Evolutionary conservation across 768 basidiomycete species (phyloP).

Genomic region (Xerocomellus dryophilus): DNA sequence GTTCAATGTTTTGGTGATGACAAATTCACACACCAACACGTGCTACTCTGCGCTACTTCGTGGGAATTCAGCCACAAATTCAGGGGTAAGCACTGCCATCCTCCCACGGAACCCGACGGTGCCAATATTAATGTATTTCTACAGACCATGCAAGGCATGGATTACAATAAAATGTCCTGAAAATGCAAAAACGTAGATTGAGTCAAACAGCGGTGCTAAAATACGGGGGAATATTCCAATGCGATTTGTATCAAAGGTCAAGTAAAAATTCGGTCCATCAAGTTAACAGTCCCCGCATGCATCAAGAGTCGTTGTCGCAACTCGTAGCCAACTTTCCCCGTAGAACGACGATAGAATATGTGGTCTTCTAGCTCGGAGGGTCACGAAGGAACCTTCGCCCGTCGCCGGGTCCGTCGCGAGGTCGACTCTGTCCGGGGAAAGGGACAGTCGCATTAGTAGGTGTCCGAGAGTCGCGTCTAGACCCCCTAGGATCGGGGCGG

Average conservation of each 20-base stretch:
- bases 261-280: conserved; percentile 20
- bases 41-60: conserved; percentile 25
- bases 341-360: not conserved
- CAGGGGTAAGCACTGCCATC: conserved; percentile 6
- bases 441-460: conserved; percentile 27
- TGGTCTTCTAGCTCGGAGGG: conserved; percentile 34
- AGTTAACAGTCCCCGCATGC: conserved; percentile 14
- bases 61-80: conserved; percentile 29
- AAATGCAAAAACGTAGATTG: conserved; percentile 9
- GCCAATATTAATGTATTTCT: not conserved
- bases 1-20: conserved; percentile 22
- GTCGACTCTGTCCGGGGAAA: conserved; percentile 31
- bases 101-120: too few relatives aligned
- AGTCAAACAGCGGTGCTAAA: conserved; percentile 11
- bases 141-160: not conserved
- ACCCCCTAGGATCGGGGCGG: conserved; percentile 21
- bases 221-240: conserved; percentile 24
- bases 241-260: conserved; percentile 4
- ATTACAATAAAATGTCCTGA: conserved; percentile 20
- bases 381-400: conserved; percentile 36
- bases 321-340: not conserved
- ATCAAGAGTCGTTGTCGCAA: conserved; percentile 12
- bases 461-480: conserved; percentile 26
- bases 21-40: conserved; percentile 30
- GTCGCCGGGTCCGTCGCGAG: conserved; percentile 23